Percentiles rank a stretch among this genome's conserved stretches.
phyloP scores from a whole-genome alignment of 768 basidiomycete species.

The Pilatotrama ljubarskyi region DNA sequence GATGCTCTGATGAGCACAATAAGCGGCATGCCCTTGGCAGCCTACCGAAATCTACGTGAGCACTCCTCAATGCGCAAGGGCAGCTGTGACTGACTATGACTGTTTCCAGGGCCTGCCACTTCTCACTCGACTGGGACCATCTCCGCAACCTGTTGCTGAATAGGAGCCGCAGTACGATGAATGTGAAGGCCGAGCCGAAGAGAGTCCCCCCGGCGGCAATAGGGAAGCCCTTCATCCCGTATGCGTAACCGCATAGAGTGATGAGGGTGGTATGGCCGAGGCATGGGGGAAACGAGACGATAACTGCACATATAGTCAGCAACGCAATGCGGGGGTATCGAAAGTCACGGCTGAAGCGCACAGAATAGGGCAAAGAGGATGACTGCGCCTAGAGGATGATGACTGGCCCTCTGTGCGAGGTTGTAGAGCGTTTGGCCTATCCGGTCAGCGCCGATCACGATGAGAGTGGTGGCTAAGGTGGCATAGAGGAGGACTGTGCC shows the following conservation, averaged over 20 bases:
- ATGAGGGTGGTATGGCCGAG: constrained; percentile 67
- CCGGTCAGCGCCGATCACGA: constrained; percentile 59
- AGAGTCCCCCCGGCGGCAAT: constrained; percentile 63
- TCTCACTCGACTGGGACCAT: constrained; percentile 64
- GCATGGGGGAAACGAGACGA: constrained; percentile 58
- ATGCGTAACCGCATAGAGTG: constrained; percentile 80
- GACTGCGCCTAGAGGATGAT: constrained; percentile 62
- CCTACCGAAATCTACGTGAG: constrained; percentile 38
- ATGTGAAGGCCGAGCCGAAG: constrained; percentile 61
- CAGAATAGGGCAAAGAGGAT: constrained; percentile 52
- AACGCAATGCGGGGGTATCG: not conserved
- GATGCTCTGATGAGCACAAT: constrained; percentile 81
- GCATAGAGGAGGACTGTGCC: constrained; percentile 57
- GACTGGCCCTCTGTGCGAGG: constrained; percentile 59
- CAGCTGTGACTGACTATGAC: constrained; percentile 59
- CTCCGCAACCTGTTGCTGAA: constrained; percentile 55
- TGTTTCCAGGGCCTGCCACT: constrained; percentile 76
- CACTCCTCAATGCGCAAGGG: not conserved
- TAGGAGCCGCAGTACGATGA: constrained; percentile 57
- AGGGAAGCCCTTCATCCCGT: constrained; percentile 75
- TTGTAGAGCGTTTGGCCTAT: constrained; percentile 76
- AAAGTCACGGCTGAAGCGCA: constrained; percentile 32
- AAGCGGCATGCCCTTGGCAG: constrained; percentile 74
- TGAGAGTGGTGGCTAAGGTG: constrained; percentile 38
- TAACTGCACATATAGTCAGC: constrained; percentile 32